A percentile compares a stretch with the other conserved stretches of the same genome.
Conservation (phyloP, 495 filamentous ascomycete species). For the Penicillium cosmopolitanum region DNA sequence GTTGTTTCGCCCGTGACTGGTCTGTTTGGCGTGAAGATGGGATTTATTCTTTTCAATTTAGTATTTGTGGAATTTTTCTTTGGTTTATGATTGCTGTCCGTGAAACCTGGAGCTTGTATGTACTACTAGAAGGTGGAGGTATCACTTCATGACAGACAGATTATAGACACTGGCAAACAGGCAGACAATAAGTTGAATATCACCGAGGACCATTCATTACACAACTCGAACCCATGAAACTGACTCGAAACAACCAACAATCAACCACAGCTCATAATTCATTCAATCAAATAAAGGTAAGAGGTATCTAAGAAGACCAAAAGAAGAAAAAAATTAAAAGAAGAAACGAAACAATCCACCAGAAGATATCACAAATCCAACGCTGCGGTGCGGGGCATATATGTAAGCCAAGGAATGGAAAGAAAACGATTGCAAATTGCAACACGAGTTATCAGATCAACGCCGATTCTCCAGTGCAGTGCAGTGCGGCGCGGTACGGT, state of each 20-base stretch:
- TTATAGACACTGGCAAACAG: too few species aligned
- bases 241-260: too few species aligned
- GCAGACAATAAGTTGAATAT: too few species aligned
- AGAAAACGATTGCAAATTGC: conserved; percentile 13
- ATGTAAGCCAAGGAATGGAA: conserved; percentile 16
- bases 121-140: too few species aligned
- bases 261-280: conserved; percentile 28
- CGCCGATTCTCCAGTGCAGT: conserved; percentile 32
- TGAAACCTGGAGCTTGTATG: too few species aligned
- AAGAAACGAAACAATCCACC: conserved; percentile 14
- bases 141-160: too few species aligned
- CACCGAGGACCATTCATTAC: neutral
- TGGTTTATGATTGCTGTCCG: too few species aligned
- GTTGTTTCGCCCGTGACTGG: too few species aligned
- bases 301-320: conserved; percentile 35
- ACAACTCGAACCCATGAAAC: neutral
- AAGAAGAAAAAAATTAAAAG: conserved; percentile 15
- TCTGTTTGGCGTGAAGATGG: too few species aligned
- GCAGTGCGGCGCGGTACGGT: neutral
- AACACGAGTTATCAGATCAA: conserved; percentile 23
- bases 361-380: conserved; percentile 20
- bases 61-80: too few species aligned
- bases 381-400: conserved; percentile 13
- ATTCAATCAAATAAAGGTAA: conserved; percentile 28
- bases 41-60: too few species aligned